phyloP scores from a whole-genome alignment of 2,329 filamentous ascomycete genomes.

The Amylocarpus encephaloides region DNA sequence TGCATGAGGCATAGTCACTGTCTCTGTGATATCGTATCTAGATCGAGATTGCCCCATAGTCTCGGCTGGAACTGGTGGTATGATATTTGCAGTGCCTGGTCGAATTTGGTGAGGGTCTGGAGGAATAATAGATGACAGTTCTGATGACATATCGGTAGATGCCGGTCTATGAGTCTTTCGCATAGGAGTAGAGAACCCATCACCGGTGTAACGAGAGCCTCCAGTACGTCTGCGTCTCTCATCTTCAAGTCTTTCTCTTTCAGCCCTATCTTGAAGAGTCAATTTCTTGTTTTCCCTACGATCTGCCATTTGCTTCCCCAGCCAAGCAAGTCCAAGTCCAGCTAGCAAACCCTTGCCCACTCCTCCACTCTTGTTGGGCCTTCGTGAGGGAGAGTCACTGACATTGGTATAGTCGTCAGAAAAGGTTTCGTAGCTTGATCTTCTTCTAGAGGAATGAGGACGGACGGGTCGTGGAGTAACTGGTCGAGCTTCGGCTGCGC shows the following conservation, averaged over 20 bases:
- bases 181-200: conserved; percentile 51
- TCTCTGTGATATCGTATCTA: conserved; percentile 33
- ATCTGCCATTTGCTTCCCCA: conserved; percentile 59
- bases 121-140: conserved; percentile 28
- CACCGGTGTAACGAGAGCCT: conserved; percentile 59
- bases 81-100: conserved; percentile 31
- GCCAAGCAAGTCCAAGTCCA: conserved; percentile 60
- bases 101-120: conserved; percentile 32
- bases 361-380: conserved; percentile 40
- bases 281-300: conserved; percentile 38
- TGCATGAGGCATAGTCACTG: conserved; percentile 47
- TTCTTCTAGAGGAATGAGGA: conserved; percentile 40
- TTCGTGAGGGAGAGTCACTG: conserved; percentile 49
- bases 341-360: conserved; percentile 45
- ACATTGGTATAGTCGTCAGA: neutral
- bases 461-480: conserved; percentile 34
- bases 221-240: conserved; percentile 51
- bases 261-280: conserved; percentile 36
- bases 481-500: conserved; percentile 39
- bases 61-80: conserved; percentile 33
- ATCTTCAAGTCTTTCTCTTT: conserved; percentile 42
- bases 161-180: conserved; percentile 31
- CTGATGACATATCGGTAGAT: conserved; percentile 22
- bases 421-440: conserved; percentile 43
- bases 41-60: conserved; percentile 33